Evolutionary conservation across 2,329 filamentous ascomycete species (phyloP), one percentile per base, ranked within the genome.

Genomic region (Akanthomyces lecanii): DNA sequence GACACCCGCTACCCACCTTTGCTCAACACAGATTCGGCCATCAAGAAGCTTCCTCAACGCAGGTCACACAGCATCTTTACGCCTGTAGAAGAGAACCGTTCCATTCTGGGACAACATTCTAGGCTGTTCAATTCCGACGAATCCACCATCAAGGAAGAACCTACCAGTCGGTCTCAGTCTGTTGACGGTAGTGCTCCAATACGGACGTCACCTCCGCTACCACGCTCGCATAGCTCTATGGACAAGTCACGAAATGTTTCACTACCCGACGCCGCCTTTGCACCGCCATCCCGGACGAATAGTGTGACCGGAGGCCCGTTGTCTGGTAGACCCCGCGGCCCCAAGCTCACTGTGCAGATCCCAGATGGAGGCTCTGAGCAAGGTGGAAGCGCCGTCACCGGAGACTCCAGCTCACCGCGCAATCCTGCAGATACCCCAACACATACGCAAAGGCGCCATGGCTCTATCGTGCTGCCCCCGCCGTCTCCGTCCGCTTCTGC

Each of bases 11-110:
- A 79, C 64, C 76, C 78, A 40, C 81, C 77, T 10, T 69, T 81
- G 50, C 71, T 83, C 59, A 83, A 83, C 67, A 85, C 79, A 6
- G 79, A 79, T 55, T 75, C 76, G 42, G 78, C 78, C 21, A 82
- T 86, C 66, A 85, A 85, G 74, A 86, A 84, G 68, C 78, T 90
- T 66, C 88, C 89, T 2, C 90, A 89, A 70, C 88, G 90, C 40
- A 93, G 93, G 73, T 89, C 89, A 25, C 89, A 93, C 72, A 97
- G 93, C 74, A 98, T 99, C 64, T 98, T 98, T 73, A 99, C 95
- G 0, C 95, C 95, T 0, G 96, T 99, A 66, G 95, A 98, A 70
- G 93, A 97, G 73, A 92, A 90, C 69, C 85, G 91, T 55, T 97
- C 93, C 1, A 89, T 97, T 64, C 78, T 97, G 50, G 92, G 91